These are phyloP conservation scores for Metarhizium rileyi DNA, from an alignment of 2,329 filamentous ascomycete genomes.

Conservation along the genomic window DNA sequence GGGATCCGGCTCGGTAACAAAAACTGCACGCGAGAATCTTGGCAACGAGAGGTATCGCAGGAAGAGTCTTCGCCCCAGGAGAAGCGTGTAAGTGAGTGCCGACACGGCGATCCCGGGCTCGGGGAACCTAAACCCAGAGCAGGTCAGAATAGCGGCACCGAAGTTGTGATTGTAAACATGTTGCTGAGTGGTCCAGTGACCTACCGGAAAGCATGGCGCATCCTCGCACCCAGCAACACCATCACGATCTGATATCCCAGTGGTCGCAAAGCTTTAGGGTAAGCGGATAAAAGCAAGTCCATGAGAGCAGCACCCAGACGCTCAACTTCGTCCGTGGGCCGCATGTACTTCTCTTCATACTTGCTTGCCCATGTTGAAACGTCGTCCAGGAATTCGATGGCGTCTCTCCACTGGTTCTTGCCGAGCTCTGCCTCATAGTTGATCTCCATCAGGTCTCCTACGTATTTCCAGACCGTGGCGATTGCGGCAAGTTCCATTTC, in stretches of 20 bases:
- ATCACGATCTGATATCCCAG: conserved; percentile 41
- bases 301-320: conserved; percentile 49
- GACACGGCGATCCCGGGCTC: conserved; percentile 29
- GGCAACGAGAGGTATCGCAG: conserved; percentile 52
- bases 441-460: conserved; percentile 63
- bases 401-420: conserved; percentile 33
- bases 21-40: conserved; percentile 32
- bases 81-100: conserved; percentile 33
- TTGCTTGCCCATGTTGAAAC: conserved; percentile 35
- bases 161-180: conserved; percentile 1
- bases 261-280: conserved; percentile 37
- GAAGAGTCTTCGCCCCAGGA: conserved; percentile 44
- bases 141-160: background rate
- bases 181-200: conserved; percentile 12
- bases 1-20: conserved; percentile 38
- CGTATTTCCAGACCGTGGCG: conserved; percentile 59
- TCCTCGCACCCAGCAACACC: conserved; percentile 52
- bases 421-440: conserved; percentile 31
- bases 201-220: conserved; percentile 57
- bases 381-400: conserved; percentile 41
- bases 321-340: conserved; percentile 39
- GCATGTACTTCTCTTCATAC: conserved; percentile 53
- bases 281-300: conserved; percentile 46
- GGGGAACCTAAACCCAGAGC: conserved; percentile 24
- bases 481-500: conserved; percentile 59